Conservation (phyloP, 2,329 filamentous ascomycete genomes). For the Neophaeococcomyces mojaviensis region DNA sequence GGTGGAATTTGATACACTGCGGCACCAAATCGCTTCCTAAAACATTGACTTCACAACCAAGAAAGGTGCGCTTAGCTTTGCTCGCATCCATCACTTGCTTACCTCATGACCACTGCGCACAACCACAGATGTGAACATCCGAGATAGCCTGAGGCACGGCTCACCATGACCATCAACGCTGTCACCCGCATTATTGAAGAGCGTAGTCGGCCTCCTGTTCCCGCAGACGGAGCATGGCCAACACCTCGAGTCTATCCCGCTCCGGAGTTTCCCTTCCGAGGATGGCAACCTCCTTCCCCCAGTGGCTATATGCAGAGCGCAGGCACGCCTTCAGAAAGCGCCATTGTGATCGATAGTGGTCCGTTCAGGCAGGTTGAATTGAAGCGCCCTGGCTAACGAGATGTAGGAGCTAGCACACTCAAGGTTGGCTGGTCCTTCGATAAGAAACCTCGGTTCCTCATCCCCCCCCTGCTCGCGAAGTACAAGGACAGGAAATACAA, state of each 20-base stretch:
- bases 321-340: slow-evolving; percentile 51
- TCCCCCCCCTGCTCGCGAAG: slow-evolving; percentile 87
- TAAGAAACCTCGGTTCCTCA: slow-evolving; percentile 64
- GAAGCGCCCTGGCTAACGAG: slow-evolving; percentile 2
- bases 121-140: too few species aligned
- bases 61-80: too few species aligned
- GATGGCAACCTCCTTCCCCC: slow-evolving; percentile 49
- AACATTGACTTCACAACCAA: too few species aligned
- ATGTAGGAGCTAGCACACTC: slow-evolving; percentile 71
- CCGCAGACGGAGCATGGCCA: slow-evolving; percentile 44
- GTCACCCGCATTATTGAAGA: slow-evolving; percentile 30
- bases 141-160: neutral
- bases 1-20: too few species aligned
- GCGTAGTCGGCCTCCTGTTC: slow-evolving; percentile 35
- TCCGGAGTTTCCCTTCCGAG: slow-evolving; percentile 54
- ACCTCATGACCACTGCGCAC: too few species aligned
- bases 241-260: slow-evolving; percentile 47
- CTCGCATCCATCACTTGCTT: too few species aligned
- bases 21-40: too few species aligned
- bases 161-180: slow-evolving; percentile 38
- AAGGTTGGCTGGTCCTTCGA: slow-evolving; percentile 97
- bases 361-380: slow-evolving; percentile 16
- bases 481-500: slow-evolving; percentile 91
- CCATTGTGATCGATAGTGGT: slow-evolving; percentile 99
- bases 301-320: slow-evolving; percentile 67